These are phyloP conservation scores for Dinochytrium kinnereticum DNA, from an alignment of 371 early-diverging fungal genomes.

Conservation along the genomic window DNA sequence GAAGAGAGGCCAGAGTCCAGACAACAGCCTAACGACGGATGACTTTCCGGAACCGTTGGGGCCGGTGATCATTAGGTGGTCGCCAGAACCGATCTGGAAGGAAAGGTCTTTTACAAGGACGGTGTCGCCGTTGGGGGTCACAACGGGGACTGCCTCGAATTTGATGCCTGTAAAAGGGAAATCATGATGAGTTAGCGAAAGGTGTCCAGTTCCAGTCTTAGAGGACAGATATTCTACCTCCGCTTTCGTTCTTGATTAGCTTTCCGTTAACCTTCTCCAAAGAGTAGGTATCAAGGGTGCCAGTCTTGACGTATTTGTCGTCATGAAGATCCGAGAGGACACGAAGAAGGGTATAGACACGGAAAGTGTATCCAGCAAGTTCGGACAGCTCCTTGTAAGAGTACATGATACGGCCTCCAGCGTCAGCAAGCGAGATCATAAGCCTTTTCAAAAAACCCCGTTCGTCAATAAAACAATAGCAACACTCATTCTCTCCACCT, in stretches of 20 bases:
- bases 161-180: constrained; percentile 34
- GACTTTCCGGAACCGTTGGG: constrained; percentile 87
- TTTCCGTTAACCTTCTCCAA: constrained; percentile 48
- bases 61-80: constrained; percentile 69
- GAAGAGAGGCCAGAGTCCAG: constrained; percentile 88
- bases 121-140: constrained; percentile 59
- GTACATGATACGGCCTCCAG: constrained; percentile 92
- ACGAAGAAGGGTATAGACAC: constrained; percentile 53
- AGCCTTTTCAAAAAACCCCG: constrained; percentile 26
- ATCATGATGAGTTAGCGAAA: no score
- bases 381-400: constrained; percentile 85
- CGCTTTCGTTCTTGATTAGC: constrained; percentile 28
- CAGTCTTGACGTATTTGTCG: constrained; percentile 48
- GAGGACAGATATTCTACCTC: constrained; percentile 20
- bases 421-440: constrained; percentile 85
- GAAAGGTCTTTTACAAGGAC: constrained; percentile 49
- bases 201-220: background rate
- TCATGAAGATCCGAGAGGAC: constrained; percentile 54
- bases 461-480: background rate
- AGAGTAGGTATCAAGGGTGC: constrained; percentile 33
- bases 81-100: constrained; percentile 49
- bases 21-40: constrained; percentile 74
- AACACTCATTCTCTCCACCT: constrained; percentile 22
- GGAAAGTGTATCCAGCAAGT: constrained; percentile 85
- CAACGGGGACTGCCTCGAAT: constrained; percentile 52